Evolutionary conservation across 805 yeast species (phyloP), one percentile per base, ranked within the genome.

Genomic region (Lipomyces oligophaga): DNA sequence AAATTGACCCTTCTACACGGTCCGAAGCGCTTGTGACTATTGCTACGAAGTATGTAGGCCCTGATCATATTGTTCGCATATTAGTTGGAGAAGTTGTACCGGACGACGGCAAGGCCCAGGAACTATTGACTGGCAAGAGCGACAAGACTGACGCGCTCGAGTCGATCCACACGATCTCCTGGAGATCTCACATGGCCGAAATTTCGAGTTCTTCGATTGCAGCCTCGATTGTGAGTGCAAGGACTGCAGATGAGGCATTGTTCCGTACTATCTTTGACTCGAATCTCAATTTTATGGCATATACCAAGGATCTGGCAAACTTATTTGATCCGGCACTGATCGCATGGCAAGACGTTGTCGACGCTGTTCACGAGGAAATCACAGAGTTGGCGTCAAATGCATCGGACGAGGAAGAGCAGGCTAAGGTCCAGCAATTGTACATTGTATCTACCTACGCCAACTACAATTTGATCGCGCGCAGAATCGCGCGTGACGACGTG

Each of bases 191-290:
- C 62, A 67, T 72, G 7, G 95, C 96, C 0, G 60, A 61, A 4
- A 69, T 89, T 20, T 69, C 73, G 51, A 85, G 85, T 55, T 83
- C 85, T 41, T 87, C 85, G 50, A 71, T 87, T 36, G 85, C 94
- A 0, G 75, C 59, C 24, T 58, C 63, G 6, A 54, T 69, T 18
- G 37, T 57, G 13, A 43, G 50, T 5, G 70, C 71, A 1, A 56
- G 56, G 34, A 45, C 45, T 2, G 43, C 45, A 21, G 65, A 63
- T 32, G 37, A 37, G 15, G 36, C 39, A 5, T 53, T 64, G 10
- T 38, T 28, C 18, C 43, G 40, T 13, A 39, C 45, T 2, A 15
- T 44, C 1, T 60, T 66, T 10, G 69, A 63, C 15, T 13, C 38
- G 2, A 37, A 41, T 20, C 22, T 24, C 13, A 11, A 19, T 10